These are phyloP conservation scores for Galerina marginata DNA, from an alignment of 768 basidiomycete genomes.

Conservation along the genomic window DNA sequence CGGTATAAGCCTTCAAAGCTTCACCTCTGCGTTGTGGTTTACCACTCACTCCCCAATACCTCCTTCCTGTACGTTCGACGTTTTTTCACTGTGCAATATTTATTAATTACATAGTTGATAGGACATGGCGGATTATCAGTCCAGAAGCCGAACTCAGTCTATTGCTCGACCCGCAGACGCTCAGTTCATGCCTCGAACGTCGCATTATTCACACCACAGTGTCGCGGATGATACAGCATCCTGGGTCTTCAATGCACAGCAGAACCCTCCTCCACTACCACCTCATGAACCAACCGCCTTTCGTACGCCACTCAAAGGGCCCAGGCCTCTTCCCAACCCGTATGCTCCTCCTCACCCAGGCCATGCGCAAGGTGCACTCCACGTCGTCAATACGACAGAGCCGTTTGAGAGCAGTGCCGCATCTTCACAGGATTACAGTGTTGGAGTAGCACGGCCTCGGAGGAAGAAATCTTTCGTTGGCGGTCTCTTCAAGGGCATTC, in stretches of 20 bases:
- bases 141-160: too few relatives aligned
- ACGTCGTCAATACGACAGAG: slow-evolving; percentile 16
- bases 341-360: background rate
- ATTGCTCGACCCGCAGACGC: background rate
- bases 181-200: slow-evolving; percentile 1
- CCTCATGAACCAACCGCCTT: slow-evolving; percentile 16
- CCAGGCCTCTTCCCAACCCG: slow-evolving; percentile 18
- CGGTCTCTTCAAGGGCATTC: slow-evolving; percentile 42
- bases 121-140: too few relatives aligned
- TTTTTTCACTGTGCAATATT: too few relatives aligned
- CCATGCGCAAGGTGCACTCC: slow-evolving; percentile 6
- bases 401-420: slow-evolving; percentile 1
- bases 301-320: slow-evolving; percentile 14
- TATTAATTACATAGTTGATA: too few relatives aligned
- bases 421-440: background rate
- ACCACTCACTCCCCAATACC: too few relatives aligned
- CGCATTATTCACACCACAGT: slow-evolving; percentile 16
- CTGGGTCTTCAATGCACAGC: slow-evolving; percentile 11
- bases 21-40: too few relatives aligned
- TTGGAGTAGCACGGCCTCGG: slow-evolving; percentile 10
- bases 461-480: slow-evolving; percentile 40
- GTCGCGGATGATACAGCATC: slow-evolving; percentile 15
- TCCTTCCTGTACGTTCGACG: too few relatives aligned
- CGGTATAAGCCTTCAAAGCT: too few relatives aligned
- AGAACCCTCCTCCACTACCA: slow-evolving; percentile 10